A percentile compares a stretch with the other conserved stretches of the same genome.
phyloP scores from a whole-genome alignment of 345 rosid species.

The Linum lewisii region DNA sequence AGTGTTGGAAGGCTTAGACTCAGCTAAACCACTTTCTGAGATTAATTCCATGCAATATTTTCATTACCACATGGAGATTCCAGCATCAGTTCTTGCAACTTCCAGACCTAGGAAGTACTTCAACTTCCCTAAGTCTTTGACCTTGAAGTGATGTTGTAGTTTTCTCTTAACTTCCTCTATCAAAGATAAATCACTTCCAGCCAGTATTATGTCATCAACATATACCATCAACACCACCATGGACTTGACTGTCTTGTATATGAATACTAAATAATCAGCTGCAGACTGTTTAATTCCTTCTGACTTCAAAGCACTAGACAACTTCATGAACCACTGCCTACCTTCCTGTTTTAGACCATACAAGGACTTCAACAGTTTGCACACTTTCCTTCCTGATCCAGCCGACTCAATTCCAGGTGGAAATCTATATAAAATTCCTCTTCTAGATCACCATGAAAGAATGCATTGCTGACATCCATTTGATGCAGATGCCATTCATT shows the following conservation, averaged over 20 bases:
- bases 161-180: neutral
- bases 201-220: neutral
- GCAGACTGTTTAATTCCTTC: neutral
- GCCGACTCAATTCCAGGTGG: neutral
- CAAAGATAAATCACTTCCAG: neutral
- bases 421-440: constrained; percentile 1
- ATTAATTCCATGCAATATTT: constrained; percentile 4
- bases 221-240: neutral
- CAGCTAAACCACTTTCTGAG: neutral
- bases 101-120: constrained; percentile 3
- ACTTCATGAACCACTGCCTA: neutral
- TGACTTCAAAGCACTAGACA: neutral
- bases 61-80: neutral
- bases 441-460: neutral
- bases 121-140: neutral
- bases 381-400: neutral
- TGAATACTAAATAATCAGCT: constrained; percentile 1
- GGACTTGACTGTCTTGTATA: too few species aligned
- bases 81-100: neutral
- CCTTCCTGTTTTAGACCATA: neutral
- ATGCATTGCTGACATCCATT: neutral
- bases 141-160: neutral
- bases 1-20: neutral
- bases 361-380: neutral
- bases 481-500: neutral